Base-by-base conservation (phyloP, 163 green algal species). In the Volvox carteri region DNA sequence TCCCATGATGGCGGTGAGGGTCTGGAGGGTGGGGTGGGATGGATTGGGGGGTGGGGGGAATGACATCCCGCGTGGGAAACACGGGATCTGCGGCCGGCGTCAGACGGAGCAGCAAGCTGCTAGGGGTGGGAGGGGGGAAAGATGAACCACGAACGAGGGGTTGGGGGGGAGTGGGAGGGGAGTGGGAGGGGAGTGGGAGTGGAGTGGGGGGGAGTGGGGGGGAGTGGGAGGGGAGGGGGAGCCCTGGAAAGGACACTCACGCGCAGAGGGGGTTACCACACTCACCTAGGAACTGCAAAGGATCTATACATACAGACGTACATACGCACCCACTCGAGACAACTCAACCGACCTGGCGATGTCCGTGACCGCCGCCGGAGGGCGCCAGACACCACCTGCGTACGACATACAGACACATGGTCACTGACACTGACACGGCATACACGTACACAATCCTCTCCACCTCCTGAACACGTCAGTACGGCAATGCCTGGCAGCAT, bases 331-430 rank as follows among this genome's bases (percentile, higher is more conserved):
- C 44, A 48, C 19, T 39, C 8, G 5, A 25, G 48, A 28, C 72
- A 60, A 2, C 12, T 72, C n/a, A 23, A 30, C 75, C 0, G 35
- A 75, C 84, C 84, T 89, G 80, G 0, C 80, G 80, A 50, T 87
- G 80, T 8, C 80, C 80, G 18, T 87, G 80, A 11, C 80, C 80
- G 11, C 80, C 80, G 2, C 80, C 80, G 6, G 62, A 79, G 5
- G 80, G 80, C 21, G 80, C 62, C 30, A 87, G 37, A 42, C 80
- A 87, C 62, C 62, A 87, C 67, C 68, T 78, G 56, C 48, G 42
- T 52, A 56, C 37, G 42, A 12, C 23, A 44, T 21, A 42, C 44
- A 46, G 44, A 18, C 4, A 1, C 4, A 42, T 52, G 68, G 68
- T 21, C 11, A 12, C 41, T 39, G 70, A 67, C 56, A 28, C 14